Conservation (phyloP, 2,329 filamentous ascomycete genomes). For the Fusarium bactridioides region DNA sequence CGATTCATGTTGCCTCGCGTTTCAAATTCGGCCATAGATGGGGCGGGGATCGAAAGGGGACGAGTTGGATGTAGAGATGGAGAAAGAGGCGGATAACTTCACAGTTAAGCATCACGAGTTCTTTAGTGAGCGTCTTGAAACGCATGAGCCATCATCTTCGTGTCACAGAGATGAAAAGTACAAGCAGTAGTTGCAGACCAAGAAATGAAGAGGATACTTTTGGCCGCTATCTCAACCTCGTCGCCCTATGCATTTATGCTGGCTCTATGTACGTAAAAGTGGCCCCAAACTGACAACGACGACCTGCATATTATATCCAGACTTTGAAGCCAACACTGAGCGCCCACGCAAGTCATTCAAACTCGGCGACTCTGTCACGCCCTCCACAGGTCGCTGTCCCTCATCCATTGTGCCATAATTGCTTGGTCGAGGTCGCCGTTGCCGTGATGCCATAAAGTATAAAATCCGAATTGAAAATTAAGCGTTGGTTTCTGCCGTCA, state of each 20-base stretch:
- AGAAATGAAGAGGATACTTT: slow-evolving; percentile 32
- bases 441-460: slow-evolving; percentile 29
- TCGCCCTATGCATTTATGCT: slow-evolving; percentile 9
- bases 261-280: slow-evolving; percentile 37
- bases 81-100: background rate
- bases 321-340: slow-evolving; percentile 9
- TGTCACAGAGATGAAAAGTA: slow-evolving; percentile 16
- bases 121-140: background rate
- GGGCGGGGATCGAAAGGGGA: background rate
- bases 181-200: slow-evolving; percentile 18
- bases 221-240: slow-evolving; percentile 10
- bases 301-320: slow-evolving; percentile 37
- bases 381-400: background rate
- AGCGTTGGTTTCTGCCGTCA: slow-evolving; percentile 28
- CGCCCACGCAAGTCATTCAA: slow-evolving; percentile 7
- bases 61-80: background rate
- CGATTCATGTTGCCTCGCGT: background rate
- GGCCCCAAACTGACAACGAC: slow-evolving; percentile 30
- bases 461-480: slow-evolving; percentile 31
- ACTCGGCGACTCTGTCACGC: background rate
- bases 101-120: background rate
- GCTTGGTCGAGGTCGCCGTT: slow-evolving; percentile 15
- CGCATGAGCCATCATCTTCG: background rate
- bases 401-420: background rate
- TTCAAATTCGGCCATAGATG: background rate